Evolutionary conservation across 352 stramenopile species (phyloP).

Genomic region (Phytopythium sindhum): DNA sequence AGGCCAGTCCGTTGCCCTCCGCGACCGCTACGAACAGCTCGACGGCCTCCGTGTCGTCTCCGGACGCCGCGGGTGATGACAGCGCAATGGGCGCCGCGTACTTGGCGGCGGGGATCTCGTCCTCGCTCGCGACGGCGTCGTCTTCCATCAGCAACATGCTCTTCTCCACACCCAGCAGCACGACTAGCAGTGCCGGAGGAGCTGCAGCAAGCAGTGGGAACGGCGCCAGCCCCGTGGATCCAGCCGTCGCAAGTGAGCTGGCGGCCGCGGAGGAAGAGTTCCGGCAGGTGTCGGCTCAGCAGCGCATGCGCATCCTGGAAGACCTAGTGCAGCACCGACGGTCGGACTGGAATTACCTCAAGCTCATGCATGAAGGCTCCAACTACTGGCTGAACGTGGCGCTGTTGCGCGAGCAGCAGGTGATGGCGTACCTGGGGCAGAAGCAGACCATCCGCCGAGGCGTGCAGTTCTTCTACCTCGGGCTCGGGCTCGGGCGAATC

Average conservation of each 20-base stretch:
- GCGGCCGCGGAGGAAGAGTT: slow-evolving; percentile 29
- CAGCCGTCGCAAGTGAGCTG: slow-evolving; percentile 9
- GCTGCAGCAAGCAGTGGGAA: slow-evolving; percentile 5
- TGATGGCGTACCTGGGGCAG: slow-evolving; percentile 58
- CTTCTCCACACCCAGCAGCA: slow-evolving; percentile 29
- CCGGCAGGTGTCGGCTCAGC: slow-evolving; percentile 52
- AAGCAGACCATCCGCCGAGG: slow-evolving; percentile 54
- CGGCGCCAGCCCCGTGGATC: slow-evolving; percentile 9
- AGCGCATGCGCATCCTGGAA: slow-evolving; percentile 70
- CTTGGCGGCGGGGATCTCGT: slow-evolving; percentile 22
- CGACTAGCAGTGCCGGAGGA: slow-evolving; percentile 11
- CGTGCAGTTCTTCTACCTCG: slow-evolving; percentile 82
- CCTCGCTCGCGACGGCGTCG: slow-evolving; percentile 34
- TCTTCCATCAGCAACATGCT: slow-evolving; percentile 42
- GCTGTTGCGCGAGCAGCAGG: slow-evolving; percentile 58
- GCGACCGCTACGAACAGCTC: slow-evolving; percentile 1
- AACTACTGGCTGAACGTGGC: slow-evolving; percentile 85
- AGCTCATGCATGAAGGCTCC: slow-evolving; percentile 72
- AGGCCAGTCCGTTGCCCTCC: slow-evolving; percentile 7
- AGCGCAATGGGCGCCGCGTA: slow-evolving; percentile 11
- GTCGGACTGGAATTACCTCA: slow-evolving; percentile 79
- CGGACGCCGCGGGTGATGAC: neutral
- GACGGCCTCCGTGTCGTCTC: neutral
- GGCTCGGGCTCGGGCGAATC: slow-evolving; percentile 59
- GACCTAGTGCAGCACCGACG: slow-evolving; percentile 69